A percentile compares a stretch with the other conserved stretches of the same genome.
Evolutionary conservation across 2,329 filamentous ascomycete species (phyloP).

Genomic region (Chalaropsis thielavioides): DNA sequence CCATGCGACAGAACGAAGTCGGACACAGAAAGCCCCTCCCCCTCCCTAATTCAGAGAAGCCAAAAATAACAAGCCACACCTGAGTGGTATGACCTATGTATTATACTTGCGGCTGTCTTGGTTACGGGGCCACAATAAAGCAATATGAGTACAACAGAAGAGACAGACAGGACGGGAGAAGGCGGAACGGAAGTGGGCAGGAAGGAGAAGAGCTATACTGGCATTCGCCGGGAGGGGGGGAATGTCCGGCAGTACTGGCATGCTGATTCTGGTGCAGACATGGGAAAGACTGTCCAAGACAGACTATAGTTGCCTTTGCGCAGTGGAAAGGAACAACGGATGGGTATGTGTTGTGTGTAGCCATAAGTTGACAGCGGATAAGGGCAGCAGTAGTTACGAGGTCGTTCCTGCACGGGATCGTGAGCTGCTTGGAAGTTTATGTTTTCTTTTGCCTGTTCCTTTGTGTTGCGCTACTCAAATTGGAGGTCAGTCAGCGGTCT

Average conservation of each 20-base stretch:
- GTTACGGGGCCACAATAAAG: background rate
- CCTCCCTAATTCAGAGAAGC: background rate
- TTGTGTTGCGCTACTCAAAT: background rate
- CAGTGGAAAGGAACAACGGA: background rate
- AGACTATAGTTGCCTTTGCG: background rate
- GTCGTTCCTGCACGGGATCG: background rate
- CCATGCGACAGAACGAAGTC: conserved; percentile 2
- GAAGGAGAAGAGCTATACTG: background rate
- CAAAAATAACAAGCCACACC: background rate
- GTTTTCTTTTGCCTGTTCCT: background rate
- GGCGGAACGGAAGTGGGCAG: background rate
- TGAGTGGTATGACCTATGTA: background rate
- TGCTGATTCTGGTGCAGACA: background rate
- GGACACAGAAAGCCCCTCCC: background rate
- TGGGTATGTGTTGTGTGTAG: background rate
- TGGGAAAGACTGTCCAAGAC: background rate
- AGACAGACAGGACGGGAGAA: background rate
- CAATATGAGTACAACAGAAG: background rate
- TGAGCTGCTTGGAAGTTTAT: background rate
- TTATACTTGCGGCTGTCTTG: background rate
- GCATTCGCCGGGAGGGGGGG: background rate
- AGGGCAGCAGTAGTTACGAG: conserved; percentile 3
- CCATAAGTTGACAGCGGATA: conserved; percentile 2
- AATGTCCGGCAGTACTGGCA: background rate
- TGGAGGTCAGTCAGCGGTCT: background rate